Percentiles rank a stretch among this genome's conserved stretches.
These are phyloP conservation scores for Fusarium transvaalense DNA, from an alignment of 2,329 filamentous ascomycete genomes.

Conservation along the genomic window DNA sequence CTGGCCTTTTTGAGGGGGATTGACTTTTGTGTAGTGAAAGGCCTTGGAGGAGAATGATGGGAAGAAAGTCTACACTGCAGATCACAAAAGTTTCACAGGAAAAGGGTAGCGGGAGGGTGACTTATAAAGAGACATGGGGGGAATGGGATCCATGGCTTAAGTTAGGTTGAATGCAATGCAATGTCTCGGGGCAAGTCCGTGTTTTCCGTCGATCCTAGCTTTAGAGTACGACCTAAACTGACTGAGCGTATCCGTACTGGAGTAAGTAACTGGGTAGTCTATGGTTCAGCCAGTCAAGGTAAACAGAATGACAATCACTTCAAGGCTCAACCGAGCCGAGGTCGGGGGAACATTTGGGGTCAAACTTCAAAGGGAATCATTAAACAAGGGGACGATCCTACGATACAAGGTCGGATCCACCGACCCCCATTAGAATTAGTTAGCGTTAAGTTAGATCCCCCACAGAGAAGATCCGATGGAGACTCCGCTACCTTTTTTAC, in stretches of 20 bases:
- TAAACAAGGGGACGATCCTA: slow-evolving; percentile 16
- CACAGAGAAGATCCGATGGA: slow-evolving; percentile 23
- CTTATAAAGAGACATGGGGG: slow-evolving; percentile 28
- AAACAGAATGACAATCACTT: slow-evolving; percentile 22
- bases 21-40: slow-evolving; percentile 8
- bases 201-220: slow-evolving; percentile 13
- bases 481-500: slow-evolving; percentile 33
- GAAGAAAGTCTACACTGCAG: slow-evolving; percentile 22
- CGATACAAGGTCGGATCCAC: slow-evolving; percentile 15
- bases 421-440: slow-evolving; percentile 6
- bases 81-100: slow-evolving; percentile 6
- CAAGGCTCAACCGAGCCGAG: slow-evolving; percentile 32
- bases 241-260: too few relatives aligned
- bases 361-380: slow-evolving; percentile 3
- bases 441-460: slow-evolving; percentile 22
- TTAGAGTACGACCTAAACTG: slow-evolving; percentile 1
- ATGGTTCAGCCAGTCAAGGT: slow-evolving; percentile 10
- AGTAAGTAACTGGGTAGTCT: too few relatives aligned
- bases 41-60: not conserved
- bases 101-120: slow-evolving; percentile 14
- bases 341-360: slow-evolving; percentile 24
- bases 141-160: too few relatives aligned
- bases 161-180: too few relatives aligned
- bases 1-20: not conserved
- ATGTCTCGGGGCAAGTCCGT: slow-evolving; percentile 34